Base-by-base conservation (phyloP, 1,139 yeast species). In the Geotrichum fermentans region DNA sequence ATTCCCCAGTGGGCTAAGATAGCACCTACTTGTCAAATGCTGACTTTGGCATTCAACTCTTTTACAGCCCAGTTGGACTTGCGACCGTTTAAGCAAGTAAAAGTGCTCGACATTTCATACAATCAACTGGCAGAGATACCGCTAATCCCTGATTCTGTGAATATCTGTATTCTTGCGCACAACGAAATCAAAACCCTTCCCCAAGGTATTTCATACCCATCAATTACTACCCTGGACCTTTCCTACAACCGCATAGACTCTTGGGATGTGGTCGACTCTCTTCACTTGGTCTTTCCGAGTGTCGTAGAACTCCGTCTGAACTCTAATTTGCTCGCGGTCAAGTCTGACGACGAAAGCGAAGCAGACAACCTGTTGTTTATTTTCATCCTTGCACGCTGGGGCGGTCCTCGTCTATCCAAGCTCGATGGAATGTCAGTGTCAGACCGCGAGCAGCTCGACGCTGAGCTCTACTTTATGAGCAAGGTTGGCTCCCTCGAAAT, bases 401-500 rank as follows among this genome's bases (percentile, higher is more conserved):
- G 60, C 10, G 51, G 59, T 18, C 51, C 56, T 0, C 46, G 82
- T 0, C 38, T 48, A 1, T 18, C 10, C 16, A 67, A 67, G 21
- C 63, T 88, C 16, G 80, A 88, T 58, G 95, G 95, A 0, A 72
- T 79, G 1, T 43, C 45, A 0, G 65, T 86, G 6, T 61, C 69
- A 1, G 51, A 51, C 0, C 72, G 67, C 1, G 84, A 82, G 49
- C 71, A 88, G 26, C 56, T 55, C 1, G 84, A 82, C 55, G 82
- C 86, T 0, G 95, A 87, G 59, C 62, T 85, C 3, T 86, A 77
- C 58, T 81, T 83, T 55, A 70, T 83, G 30, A 73, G 81, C 1
- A 73, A 73, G 55, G 79, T 82, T 0, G 62, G 60, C 13, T 59
- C 63, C 17, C 69, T 70, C 0, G 56, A 59, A 7, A 60, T 67